Base-by-base conservation (phyloP, 139 green algal species). In the Coelastrella sp. region DNA sequence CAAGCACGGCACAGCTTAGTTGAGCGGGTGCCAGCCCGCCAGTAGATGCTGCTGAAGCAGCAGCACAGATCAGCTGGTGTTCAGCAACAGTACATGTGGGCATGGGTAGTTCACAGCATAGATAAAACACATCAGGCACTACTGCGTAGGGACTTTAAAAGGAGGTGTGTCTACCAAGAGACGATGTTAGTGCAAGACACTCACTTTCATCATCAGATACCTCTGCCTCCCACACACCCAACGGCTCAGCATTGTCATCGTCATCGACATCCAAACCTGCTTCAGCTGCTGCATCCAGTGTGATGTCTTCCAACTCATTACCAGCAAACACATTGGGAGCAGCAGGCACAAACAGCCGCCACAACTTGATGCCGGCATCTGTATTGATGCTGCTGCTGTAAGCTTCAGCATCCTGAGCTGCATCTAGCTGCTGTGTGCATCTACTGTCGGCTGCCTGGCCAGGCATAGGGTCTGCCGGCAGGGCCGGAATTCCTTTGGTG, bases 291-390 rank as follows among this genome's bases (percentile, higher is more conserved):
- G 14, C 68, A 8, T 76, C 14, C 54, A 8, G 2, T 32, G 68
- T 0, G 7, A 32, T 22, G 22, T 17, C 17, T 73, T 17, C 58
- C n/a, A 19, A 13, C 3, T 71, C 79, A 85, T 32, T 57, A 85
- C 57, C 80, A 66, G 4, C 60, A 86, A 76, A 74, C 8, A 86
- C 22, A 19, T n/a, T 65, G 54, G 82, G 82, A 6, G 82, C 82
- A 32, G 82, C 60, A 17, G 82, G 82, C 32, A 87, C 82, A 65
- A 66, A 87, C 65, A 87, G 17, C 82, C 68, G 13, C 82, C 82
- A 87, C 16, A 79, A 65, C 22, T 6, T 32, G 13, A 75, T 59
- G 57, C 32, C 32, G 32, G 32, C 4, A 22, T 19, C 17, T 60
- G 6, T 5, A n/a, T 58, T 68, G 19, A 54, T 85, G 80, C 80